Conservation (phyloP, 441 rosid genomes). For the Flueggea neowawraea region DNA sequence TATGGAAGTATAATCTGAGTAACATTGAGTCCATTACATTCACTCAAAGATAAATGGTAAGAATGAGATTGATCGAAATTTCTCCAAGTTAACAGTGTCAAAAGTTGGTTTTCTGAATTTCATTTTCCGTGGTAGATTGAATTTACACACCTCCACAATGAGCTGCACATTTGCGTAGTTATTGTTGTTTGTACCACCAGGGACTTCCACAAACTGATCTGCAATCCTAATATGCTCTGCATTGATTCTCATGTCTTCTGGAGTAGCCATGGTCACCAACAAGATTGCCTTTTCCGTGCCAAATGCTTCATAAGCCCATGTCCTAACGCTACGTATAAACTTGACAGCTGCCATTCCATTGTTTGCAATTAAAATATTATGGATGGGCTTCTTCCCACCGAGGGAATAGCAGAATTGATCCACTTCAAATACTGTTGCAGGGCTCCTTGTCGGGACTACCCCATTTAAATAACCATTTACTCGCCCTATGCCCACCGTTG, state of each 20-base stretch:
- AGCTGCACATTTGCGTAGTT: conserved; percentile 99
- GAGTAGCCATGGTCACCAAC: conserved; percentile 99
- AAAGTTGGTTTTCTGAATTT: too few relatives aligned
- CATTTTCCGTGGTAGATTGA: too few relatives aligned
- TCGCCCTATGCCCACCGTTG: conserved; percentile 37
- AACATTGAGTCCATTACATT: too few relatives aligned
- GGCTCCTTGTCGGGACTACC: conserved; percentile 50
- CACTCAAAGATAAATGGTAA: too few relatives aligned
- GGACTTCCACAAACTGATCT: conserved; percentile 99
- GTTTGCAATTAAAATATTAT: conserved; percentile 91
- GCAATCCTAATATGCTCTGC: conserved; percentile 99
- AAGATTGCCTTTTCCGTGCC: conserved; percentile 95
- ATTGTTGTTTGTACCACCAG: conserved; percentile 99
- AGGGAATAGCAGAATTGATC: conserved; percentile 86
- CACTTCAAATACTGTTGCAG: conserved; percentile 60
- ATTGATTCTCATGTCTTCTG: conserved; percentile 99
- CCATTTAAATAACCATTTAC: conserved; percentile 59
- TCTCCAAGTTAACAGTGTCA: too few relatives aligned
- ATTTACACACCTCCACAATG: conserved; percentile 87
- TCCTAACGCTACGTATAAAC: conserved; percentile 93
- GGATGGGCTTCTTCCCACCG: conserved; percentile 85
- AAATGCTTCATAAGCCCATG: conserved; percentile 99
- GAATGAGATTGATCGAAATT: too few relatives aligned
- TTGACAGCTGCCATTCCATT: conserved; percentile 99
- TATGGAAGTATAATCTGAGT: too few relatives aligned